Base-by-base conservation (phyloP, 1,284 basidiomycete genomes). In the Ustilago curta region DNA sequence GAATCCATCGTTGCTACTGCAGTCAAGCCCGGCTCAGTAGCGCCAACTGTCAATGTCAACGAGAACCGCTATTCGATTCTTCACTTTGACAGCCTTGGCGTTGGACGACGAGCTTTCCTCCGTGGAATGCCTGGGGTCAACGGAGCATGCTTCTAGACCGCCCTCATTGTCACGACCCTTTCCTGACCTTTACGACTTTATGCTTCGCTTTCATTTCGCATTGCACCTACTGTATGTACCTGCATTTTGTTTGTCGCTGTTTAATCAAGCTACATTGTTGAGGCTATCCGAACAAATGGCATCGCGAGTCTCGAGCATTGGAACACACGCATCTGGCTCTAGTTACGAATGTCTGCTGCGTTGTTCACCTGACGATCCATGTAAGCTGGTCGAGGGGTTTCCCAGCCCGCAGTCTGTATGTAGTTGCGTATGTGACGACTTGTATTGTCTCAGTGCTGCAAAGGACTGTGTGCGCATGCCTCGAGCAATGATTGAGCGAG, bases 1-100 rank as follows among this genome's bases (percentile, higher is more conserved):
- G 23, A 40, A 11, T 23, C n/a, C 3, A 16, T 37, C 14, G 35
- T 5, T 37, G 35, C 19, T 16, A 11, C 6, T 18, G 42, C 42
- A 49, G 11, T 14, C 8, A 31, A 40, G 27, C 27, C 16, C 45
- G 31, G 14, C 27, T 8, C 45, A 44, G 45, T 3, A 14, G 12
- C 21, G 31, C 14, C n/a, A 9, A 8, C 53, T n/a, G 47, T 23
- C 31, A 8, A 8, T 19, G 37, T 16, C 16, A 44, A 45, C 21
- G 32, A 64, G 19, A 52, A 53, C 14, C 57, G 67, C 25, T 78
- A 77, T 50, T 79, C 77, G 21, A 73, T 79, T 51, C 40, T 79
- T 21, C 77, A 79, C 54, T 70, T 76, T 50, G 77, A 79, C 53
- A 55, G 62, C 29, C 31, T 59, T 8, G 77, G 77, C 19, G 48